Percentiles rank a stretch among this genome's conserved stretches.
Evolutionary conservation across 2,329 filamentous ascomycete genomes (phyloP).

Genomic region (Penicillium janthinellum): DNA sequence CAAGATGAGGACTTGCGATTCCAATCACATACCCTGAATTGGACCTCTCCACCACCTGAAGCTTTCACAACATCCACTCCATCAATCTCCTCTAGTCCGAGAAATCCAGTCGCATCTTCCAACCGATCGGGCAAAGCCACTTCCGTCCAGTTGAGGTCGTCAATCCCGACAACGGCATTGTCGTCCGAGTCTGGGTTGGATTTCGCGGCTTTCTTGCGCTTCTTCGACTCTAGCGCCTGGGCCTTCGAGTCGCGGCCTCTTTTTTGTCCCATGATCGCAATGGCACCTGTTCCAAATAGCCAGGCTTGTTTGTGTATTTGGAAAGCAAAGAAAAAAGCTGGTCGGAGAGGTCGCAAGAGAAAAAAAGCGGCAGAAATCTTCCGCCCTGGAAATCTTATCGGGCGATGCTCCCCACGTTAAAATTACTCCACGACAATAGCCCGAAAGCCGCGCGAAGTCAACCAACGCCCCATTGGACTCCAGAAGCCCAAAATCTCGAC

Average conservation of each 20-base stretch:
- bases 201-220: slow-evolving; percentile 37
- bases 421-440: slow-evolving; percentile 19
- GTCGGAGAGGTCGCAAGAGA: slow-evolving; percentile 27
- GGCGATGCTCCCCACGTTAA: slow-evolving; percentile 32
- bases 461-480: slow-evolving; percentile 1
- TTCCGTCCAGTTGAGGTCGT: slow-evolving; percentile 63
- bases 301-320: neutral
- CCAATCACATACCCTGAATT: slow-evolving; percentile 42
- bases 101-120: slow-evolving; percentile 92
- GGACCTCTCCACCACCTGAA: slow-evolving; percentile 55
- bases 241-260: slow-evolving; percentile 37
- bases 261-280: slow-evolving; percentile 39
- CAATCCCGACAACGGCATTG: slow-evolving; percentile 39
- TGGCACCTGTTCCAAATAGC: neutral
- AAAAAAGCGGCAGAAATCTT: slow-evolving; percentile 42
- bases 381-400: slow-evolving; percentile 39
- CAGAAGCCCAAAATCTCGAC: slow-evolving; percentile 1
- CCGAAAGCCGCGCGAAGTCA: slow-evolving; percentile 1
- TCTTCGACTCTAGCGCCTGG: slow-evolving; percentile 33
- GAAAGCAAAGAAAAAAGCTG: slow-evolving; percentile 14
- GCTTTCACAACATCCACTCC: slow-evolving; percentile 79
- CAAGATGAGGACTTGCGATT: neutral
- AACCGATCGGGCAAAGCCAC: slow-evolving; percentile 73
- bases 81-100: slow-evolving; percentile 86
- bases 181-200: slow-evolving; percentile 18